These are phyloP conservation scores for Chlamydomonas incerta DNA, from an alignment of 139 green algal species.

Conservation along the genomic window DNA sequence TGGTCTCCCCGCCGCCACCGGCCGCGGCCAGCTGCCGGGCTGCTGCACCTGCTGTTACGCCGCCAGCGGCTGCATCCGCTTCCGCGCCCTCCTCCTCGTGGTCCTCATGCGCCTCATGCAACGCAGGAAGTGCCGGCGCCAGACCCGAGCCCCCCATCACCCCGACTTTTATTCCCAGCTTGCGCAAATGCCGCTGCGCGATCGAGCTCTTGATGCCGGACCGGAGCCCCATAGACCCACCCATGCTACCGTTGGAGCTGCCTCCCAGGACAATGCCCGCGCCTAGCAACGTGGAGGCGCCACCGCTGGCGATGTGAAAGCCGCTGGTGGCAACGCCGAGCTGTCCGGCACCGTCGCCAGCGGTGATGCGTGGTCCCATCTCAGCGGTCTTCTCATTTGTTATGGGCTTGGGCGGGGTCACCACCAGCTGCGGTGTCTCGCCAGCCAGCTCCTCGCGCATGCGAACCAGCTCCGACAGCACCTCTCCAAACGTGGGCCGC, in stretches of 20 bases:
- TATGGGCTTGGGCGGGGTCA: constrained; percentile 5
- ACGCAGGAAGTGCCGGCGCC: constrained; percentile 19
- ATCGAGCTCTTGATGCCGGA: not conserved
- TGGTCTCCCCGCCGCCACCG: too few relatives aligned
- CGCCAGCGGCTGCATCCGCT: too few relatives aligned
- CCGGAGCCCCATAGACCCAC: not conserved
- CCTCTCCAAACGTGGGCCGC: constrained; percentile 45
- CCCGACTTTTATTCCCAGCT: not conserved
- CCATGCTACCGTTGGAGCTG: not conserved
- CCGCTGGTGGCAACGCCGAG: not conserved
- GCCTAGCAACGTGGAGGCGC: not conserved
- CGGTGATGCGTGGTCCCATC: not conserved
- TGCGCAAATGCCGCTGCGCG: constrained; percentile 21
- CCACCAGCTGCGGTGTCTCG: constrained; percentile 24
- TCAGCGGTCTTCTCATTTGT: not conserved
- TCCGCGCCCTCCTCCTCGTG: not conserved
- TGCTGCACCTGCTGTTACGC: too few relatives aligned
- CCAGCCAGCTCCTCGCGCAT: constrained; percentile 34
- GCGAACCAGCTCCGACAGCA: constrained; percentile 34
- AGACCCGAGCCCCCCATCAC: not conserved
- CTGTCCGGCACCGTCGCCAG: too few relatives aligned
- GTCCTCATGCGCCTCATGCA: constrained; percentile 17
- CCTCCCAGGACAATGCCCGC: not conserved
- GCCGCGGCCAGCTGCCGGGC: too few relatives aligned
- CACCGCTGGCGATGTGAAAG: not conserved